Evolutionary conservation across 345 rosid genomes (phyloP), one percentile per base, ranked within the genome.

Genomic region (Eucalyptus curtisii): DNA sequence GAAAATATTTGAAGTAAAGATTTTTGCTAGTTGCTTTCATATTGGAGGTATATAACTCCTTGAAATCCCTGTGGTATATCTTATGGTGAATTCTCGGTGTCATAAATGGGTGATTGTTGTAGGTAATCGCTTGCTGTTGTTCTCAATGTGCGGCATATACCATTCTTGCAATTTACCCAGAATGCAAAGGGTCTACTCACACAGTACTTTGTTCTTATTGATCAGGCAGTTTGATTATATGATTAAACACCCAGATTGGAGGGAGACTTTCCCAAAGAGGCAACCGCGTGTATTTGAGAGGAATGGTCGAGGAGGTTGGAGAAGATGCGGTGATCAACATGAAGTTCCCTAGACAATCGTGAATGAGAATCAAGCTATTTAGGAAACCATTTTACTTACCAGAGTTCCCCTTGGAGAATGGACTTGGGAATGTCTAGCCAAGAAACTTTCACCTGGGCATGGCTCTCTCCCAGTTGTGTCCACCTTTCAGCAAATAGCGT

Each of bases 261-360:
- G 16, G 79, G 88, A 87, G 87, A 93, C 96, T 1, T 96, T 96
- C 92, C 98, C 96, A 6, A 71, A 7, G 90, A 91, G 87, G 91
- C 95, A 90, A 90, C 93, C 96, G 5, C 96, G 94, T n/a, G 89
- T 94, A 55, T 96, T 97, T 79, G 94, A 93, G 89, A 94, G 99
- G 92, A 91, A 90, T 15, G 89, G 85, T 13, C 88, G 90, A 68
- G 99, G 98, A 86, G 90, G 88, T 86, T 96, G 99, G 99, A 93
- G 85, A 86, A 91, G 92, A 61, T 89, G 93, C 40, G 40, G 40
- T 37, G 27, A 71, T 71, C 20, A 47, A 71, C 82, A 0, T 71
- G 45, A 2, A 37, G 47, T 76, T 10, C 47, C 45, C 82, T 37
- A 45, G 45, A 76, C 82, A 76, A 76, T 20, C 27, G 82, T 12